phyloP scores from a whole-genome alignment of 2,329 filamentous ascomycete species.

The Tolypocladium tropicale region DNA sequence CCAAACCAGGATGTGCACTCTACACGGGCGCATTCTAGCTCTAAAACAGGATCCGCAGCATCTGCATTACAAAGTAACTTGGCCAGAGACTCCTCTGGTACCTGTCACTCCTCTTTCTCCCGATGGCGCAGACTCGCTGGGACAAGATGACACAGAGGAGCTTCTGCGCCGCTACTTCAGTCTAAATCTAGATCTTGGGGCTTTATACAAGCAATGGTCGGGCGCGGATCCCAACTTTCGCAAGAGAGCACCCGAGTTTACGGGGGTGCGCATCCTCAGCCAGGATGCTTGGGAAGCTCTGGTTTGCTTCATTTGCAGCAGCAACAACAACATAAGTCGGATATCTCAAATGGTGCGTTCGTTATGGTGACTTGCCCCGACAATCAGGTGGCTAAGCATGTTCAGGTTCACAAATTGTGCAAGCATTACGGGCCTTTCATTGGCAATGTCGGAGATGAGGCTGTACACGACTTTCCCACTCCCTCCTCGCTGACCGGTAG shows the following conservation, averaged over 20 bases:
- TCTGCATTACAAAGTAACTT: constrained; percentile 71
- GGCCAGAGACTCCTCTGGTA: constrained; percentile 25
- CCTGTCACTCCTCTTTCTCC: constrained; percentile 5
- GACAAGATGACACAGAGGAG: constrained; percentile 57
- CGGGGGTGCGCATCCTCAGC: constrained; percentile 81
- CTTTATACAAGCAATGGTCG: constrained; percentile 83
- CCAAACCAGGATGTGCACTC: constrained; percentile 57
- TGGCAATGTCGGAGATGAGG: constrained; percentile 54
- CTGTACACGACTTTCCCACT: constrained; percentile 80
- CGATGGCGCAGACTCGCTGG: constrained; percentile 5
- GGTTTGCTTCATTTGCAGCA: constrained; percentile 93
- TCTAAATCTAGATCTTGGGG: constrained; percentile 62
- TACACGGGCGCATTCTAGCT: constrained; percentile 76
- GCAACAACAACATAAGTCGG: constrained; percentile 93
- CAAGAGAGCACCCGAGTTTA: constrained; percentile 76
- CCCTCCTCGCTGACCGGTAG: constrained; percentile 62
- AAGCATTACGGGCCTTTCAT: constrained; percentile 72
- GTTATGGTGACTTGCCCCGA: too few relatives aligned
- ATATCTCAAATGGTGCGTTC: constrained; percentile 81
- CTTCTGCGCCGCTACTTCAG: constrained; percentile 83
- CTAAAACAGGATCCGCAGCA: constrained; percentile 71
- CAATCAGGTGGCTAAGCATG: neutral
- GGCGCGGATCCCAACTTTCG: constrained; percentile 77
- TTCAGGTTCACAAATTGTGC: constrained; percentile 74
- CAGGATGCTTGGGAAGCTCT: constrained; percentile 96